Evolutionary conservation across 345 rosid species (phyloP), one percentile per base, ranked within the genome.

Genomic region (Gossypium thurberi): DNA sequence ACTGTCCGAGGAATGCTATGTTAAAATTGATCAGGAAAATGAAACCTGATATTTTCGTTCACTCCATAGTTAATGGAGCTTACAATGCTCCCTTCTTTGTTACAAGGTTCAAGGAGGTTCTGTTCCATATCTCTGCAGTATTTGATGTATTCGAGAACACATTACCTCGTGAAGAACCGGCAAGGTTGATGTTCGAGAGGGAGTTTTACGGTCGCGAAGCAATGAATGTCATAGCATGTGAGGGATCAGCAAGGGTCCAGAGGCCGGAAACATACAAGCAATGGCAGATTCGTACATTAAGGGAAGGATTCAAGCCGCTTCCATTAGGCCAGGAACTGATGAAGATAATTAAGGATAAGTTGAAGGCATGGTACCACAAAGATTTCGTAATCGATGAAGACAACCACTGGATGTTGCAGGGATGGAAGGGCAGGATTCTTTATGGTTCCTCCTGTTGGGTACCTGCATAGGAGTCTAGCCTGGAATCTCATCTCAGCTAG

Each of bases 351-450:
- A 68, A 79, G 10, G 21, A 4, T 1, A 89, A 83, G 78, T 18
- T 89, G 68, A 83, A 78, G 78, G 25, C 28, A 15, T 79, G 83
- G 71, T 92, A 92, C 79, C 91, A 90, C 79, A 85, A 86, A 72
- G 94, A 92, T 76, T 94, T 88, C 69, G 84, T 83, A 44, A 68
- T 92, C 15, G 92, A 89, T 69, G 83, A 80, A 74, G 94, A 88
- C 75, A 59, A 78, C 53, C 63, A 85, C 61, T 90, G 98, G 97
- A 84, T 94, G 86, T 78, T 92, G 74, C 91, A 83, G 79, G 92
- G 98, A 52, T 90, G 98, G 98, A 94, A 89, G 84, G 98, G 98
- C 48, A 80, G 98, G 40, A 92, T 88, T 55, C 55, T 87, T 2
- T 75, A 33, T 71, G 92, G 87, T 74, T 78, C 89, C n/a, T 79